Percentiles rank a stretch among this genome's conserved stretches.
Conservation (phyloP, 345 rosid species). For the Geranium rotundifolium region DNA sequence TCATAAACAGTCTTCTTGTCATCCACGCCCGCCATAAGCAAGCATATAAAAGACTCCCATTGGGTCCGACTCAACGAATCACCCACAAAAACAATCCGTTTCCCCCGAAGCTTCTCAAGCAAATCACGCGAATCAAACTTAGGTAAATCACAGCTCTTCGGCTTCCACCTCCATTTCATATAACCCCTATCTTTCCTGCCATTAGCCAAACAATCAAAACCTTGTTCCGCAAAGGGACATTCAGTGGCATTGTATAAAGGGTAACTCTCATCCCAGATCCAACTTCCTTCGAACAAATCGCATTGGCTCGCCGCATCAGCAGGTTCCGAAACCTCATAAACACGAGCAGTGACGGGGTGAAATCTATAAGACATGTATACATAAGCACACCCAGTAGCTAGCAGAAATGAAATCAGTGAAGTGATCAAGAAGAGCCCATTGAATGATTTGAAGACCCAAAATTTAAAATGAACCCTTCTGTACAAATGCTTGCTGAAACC, state of each 20-base stretch:
- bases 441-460: constrained; percentile 28
- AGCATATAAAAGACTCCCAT: constrained; percentile 69
- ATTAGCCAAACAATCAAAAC: constrained; percentile 55
- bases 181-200: constrained; percentile 51
- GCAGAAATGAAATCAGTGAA: constrained; percentile 28
- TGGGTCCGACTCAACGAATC: constrained; percentile 62
- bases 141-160: constrained; percentile 48
- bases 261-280: constrained; percentile 48
- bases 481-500: neutral
- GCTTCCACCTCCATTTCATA: constrained; percentile 64
- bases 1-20: constrained; percentile 52
- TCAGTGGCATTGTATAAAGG: constrained; percentile 55
- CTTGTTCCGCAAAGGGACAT: constrained; percentile 54
- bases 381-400: constrained; percentile 32
- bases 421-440: constrained; percentile 26
- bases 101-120: constrained; percentile 44
- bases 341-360: constrained; percentile 18
- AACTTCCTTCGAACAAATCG: constrained; percentile 43
- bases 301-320: constrained; percentile 20
- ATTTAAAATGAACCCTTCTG: constrained; percentile 1
- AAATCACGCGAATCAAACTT: constrained; percentile 26
- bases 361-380: constrained; percentile 28
- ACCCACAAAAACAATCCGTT: constrained; percentile 58
- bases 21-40: constrained; percentile 62
- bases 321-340: constrained; percentile 17